These are phyloP conservation scores for Fusarium decemcellulare DNA, from an alignment of 2,329 filamentous ascomycete genomes.

Conservation along the genomic window DNA sequence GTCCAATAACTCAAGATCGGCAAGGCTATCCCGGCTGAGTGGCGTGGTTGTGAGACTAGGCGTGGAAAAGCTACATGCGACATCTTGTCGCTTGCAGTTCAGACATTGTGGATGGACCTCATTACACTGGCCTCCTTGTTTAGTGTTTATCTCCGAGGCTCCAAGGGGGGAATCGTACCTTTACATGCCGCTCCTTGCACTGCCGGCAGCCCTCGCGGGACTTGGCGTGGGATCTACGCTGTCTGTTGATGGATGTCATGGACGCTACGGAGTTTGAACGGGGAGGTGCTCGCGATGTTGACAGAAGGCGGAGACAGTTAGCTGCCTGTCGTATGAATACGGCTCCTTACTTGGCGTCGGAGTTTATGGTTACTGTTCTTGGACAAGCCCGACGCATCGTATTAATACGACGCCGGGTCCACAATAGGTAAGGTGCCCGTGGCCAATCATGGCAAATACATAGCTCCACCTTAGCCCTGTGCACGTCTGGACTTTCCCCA, in stretches of 20 bases:
- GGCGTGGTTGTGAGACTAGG: background rate
- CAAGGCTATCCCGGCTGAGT: slow-evolving; percentile 7
- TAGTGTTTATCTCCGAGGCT: background rate
- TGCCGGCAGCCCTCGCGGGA: slow-evolving; percentile 10
- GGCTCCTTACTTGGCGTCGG: background rate
- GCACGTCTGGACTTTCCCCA: too few relatives aligned
- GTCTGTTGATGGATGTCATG: background rate
- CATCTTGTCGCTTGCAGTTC: background rate
- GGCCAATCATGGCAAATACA: background rate
- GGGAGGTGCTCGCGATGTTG: background rate
- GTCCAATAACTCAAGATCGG: slow-evolving; percentile 13
- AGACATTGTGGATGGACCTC: slow-evolving; percentile 10
- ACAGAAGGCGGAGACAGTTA: background rate
- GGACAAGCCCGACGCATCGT: background rate
- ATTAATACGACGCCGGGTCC: background rate
- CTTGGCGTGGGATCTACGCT: slow-evolving; percentile 8
- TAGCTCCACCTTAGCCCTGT: too few relatives aligned
- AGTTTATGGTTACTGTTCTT: too few relatives aligned
- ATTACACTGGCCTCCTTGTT: slow-evolving; percentile 3
- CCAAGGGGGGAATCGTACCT: background rate
- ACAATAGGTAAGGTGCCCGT: background rate
- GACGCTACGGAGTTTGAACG: background rate
- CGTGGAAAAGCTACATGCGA: slow-evolving; percentile 5
- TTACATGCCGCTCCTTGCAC: slow-evolving; percentile 13
- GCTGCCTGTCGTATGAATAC: background rate